Base-by-base conservation (phyloP, 2,329 filamentous ascomycete genomes). In the Alternaria arborescens region DNA sequence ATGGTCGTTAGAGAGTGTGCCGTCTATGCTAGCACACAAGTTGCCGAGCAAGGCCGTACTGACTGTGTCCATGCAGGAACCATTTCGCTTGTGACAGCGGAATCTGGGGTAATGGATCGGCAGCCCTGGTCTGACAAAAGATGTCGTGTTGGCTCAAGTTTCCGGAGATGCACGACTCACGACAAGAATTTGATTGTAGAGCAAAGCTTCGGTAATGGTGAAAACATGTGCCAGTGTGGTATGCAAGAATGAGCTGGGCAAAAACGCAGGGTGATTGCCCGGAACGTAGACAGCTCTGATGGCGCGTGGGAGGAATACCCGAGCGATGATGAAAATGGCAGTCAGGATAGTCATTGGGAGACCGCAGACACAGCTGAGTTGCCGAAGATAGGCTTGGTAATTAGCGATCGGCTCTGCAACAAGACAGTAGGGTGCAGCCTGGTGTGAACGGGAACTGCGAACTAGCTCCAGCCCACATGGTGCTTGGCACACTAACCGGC, bases 401-500 rank as follows among this genome's bases (percentile, higher is more conserved):
- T 36, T 20, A 24, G 30, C 18, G 46, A 48, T 48, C 46, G 46
- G 46, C 46, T 34, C 32, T 48, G 20, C 30, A 3, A 48, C 46
- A 16, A 48, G 12, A 22, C 30, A 30, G 30, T 48, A 48, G 30
- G 46, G 46, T 48, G 46, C 46, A 34, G 40, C 38, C 40, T 42
- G 20, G 46, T 50, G 32, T 14, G 46, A 36, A 50, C 46, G 46
- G 46, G 46, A 50, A 36, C 46, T 50, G 46, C 46, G 46, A 48
- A 41, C 50, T 41, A 34, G 26, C 51, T 53, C 30, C 36, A 52
- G 34, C 42, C 52, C 53, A 60, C 58, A 38, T 51, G 32, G 28
- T 18, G 10, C 64, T 64, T 60, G 62, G 64, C 60, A 36, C 43
- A 16, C 65, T 65, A 67, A 46, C 57, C 55, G 14, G 1, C 34